A percentile compares a stretch with the other conserved stretches of the same genome.
Conservation (phyloP, 208 protist genomes). For the Trypanosoma mega region DNA sequence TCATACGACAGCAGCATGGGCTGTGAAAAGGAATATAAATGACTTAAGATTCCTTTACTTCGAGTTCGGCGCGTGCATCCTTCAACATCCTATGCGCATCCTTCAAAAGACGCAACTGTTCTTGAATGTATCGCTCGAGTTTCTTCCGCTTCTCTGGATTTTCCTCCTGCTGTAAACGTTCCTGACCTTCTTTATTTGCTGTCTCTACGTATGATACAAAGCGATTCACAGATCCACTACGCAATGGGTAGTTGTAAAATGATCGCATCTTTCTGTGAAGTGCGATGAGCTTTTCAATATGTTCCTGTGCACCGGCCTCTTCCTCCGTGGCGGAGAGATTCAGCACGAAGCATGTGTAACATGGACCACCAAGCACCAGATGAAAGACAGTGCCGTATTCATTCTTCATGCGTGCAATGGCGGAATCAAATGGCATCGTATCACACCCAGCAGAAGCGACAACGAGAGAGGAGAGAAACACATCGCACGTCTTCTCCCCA, state of each 20-base stretch:
- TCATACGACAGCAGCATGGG: too few species aligned
- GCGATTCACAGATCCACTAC: conserved; percentile 71
- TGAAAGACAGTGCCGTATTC: conserved; percentile 69
- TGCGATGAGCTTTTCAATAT: conserved; percentile 34
- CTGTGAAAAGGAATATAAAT: too few species aligned
- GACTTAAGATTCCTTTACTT: too few species aligned
- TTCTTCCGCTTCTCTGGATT: conserved; percentile 42
- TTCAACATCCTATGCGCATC: conserved; percentile 51
- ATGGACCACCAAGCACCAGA: conserved; percentile 66
- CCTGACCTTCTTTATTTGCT: conserved; percentile 38
- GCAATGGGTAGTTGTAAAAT: conserved; percentile 66
- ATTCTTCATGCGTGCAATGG: conserved; percentile 38
- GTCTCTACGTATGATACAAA: conserved; percentile 74
- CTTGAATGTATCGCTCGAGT: conserved; percentile 55
- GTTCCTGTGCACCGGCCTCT: conserved; percentile 2
- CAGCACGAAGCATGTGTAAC: conserved; percentile 67
- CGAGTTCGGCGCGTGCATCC: conserved; percentile 23
- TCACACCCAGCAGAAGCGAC: conserved; percentile 57
- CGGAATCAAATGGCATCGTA: conserved; percentile 48
- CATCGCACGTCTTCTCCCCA: conserved; percentile 45
- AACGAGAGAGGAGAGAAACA: conserved; percentile 70
- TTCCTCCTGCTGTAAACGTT: conserved; percentile 37
- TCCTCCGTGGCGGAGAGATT: conserved; percentile 33
- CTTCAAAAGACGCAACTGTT: conserved; percentile 48
- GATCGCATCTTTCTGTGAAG: conserved; percentile 48